A percentile compares a stretch with the other conserved stretches of the same genome.
Evolutionary conservation across 805 yeast genomes (phyloP).

Genomic region (Wickerhamiella australiensis): DNA sequence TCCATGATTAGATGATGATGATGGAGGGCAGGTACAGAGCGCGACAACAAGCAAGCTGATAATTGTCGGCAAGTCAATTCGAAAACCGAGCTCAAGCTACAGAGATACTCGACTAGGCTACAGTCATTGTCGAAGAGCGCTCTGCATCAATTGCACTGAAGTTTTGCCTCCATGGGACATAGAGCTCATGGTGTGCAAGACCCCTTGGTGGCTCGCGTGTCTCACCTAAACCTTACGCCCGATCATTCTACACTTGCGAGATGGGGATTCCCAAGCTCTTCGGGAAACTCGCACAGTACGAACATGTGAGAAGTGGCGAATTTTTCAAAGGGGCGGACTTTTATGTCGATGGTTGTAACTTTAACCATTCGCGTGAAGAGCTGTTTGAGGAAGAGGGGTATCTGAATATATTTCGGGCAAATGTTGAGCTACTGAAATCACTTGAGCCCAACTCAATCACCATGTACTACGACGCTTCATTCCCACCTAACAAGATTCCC

Average conservation of each 20-base stretch:
- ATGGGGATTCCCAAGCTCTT: constrained; percentile 10
- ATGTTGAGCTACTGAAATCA: constrained; percentile 1
- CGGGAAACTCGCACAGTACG: not conserved
- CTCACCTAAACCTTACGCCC: not conserved
- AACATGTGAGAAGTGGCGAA: not conserved
- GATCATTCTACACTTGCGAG: not conserved
- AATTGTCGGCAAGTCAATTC: too few relatives aligned
- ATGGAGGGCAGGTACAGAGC: too few relatives aligned
- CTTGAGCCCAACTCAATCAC: constrained; percentile 7
- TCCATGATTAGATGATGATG: constrained; percentile 2
- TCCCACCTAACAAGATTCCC: constrained; percentile 3
- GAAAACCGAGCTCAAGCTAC: too few relatives aligned
- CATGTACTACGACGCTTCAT: constrained; percentile 8
- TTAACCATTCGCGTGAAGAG: constrained; percentile 7
- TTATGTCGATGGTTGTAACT: constrained; percentile 11
- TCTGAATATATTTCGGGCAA: not conserved
- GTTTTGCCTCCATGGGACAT: constrained; percentile 35
- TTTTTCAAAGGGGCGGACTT: not conserved
- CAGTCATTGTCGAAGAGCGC: too few relatives aligned
- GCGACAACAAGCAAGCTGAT: too few relatives aligned
- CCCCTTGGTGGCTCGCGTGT: too few relatives aligned
- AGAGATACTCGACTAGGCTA: too few relatives aligned
- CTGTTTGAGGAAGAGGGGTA: not conserved
- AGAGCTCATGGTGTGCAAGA: too few relatives aligned
- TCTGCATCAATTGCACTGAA: too few relatives aligned